These are phyloP conservation scores for Pulveroboletus sp. DNA, from an alignment of 768 basidiomycete species.

Conservation along the genomic window DNA sequence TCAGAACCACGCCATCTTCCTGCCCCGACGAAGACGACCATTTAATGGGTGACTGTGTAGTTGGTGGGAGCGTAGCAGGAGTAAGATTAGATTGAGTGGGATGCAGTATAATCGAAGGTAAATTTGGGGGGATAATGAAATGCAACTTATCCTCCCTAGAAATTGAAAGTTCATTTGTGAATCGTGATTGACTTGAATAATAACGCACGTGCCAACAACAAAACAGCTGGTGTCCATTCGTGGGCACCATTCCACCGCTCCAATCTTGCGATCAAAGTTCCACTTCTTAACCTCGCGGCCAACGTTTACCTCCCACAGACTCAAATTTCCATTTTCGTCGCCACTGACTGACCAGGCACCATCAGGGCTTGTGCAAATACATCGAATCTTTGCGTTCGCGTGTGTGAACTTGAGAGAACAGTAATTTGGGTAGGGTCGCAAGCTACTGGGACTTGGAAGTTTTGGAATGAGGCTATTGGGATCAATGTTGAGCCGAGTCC, in stretches of 20 bases:
- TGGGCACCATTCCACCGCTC: slow-evolving; percentile 91
- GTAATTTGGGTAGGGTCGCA: slow-evolving; percentile 93
- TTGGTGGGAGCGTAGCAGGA: slow-evolving; percentile 59
- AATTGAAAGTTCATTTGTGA: slow-evolving; percentile 9
- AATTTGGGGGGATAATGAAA: slow-evolving; percentile 76
- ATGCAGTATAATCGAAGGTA: slow-evolving; percentile 53
- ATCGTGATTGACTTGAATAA: slow-evolving; percentile 2
- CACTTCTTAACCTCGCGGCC: slow-evolving; percentile 86
- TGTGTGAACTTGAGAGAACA: slow-evolving; percentile 70
- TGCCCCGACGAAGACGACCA: slow-evolving; percentile 54
- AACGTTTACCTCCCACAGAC: slow-evolving; percentile 88
- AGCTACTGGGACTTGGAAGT: slow-evolving; percentile 84
- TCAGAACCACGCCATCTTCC: slow-evolving; percentile 54
- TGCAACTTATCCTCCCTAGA: slow-evolving; percentile 76
- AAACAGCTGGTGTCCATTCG: slow-evolving; percentile 77
- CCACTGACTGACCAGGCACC: slow-evolving; percentile 91
- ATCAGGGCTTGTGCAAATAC: slow-evolving; percentile 77
- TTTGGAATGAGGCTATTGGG: slow-evolving; percentile 90
- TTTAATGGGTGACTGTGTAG: slow-evolving; percentile 60
- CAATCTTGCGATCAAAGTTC: slow-evolving; percentile 75
- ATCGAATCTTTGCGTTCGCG: slow-evolving; percentile 60
- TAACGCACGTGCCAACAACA: slow-evolving; percentile 70
- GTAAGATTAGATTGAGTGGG: slow-evolving; percentile 58
- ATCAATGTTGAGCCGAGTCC: slow-evolving; percentile 86
- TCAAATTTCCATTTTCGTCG: slow-evolving; percentile 81